Base-by-base conservation (phyloP, 2,329 filamentous ascomycete species). In the Cercospora citrullina region DNA sequence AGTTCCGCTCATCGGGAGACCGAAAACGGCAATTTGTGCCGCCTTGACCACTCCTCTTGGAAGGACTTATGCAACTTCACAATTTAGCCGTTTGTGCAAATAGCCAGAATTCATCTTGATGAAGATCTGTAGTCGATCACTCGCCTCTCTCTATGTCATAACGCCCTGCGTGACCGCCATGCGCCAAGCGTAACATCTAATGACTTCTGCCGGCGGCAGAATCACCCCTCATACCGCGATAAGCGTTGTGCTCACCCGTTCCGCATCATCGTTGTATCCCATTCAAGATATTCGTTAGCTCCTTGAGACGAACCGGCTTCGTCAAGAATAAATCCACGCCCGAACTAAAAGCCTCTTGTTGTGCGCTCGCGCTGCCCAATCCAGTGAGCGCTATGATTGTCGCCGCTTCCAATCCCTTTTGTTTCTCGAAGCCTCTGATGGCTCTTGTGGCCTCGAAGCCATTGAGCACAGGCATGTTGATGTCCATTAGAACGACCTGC, bases 401-500 rank as follows among this genome's bases (percentile, higher is more conserved):
- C 1, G 74, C 73, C 0, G 74, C 72, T 36, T 68, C 63, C 2
- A 77, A 26, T 2, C 69, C 70, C 28, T 70, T 69, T 16, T 72
- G 67, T 23, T 72, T 69, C 53, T 79, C 78, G 45, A 76, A 77
- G 0, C 67, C 70, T 8, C 77, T 70, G 4, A 79, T 79, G 14
- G 72, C 65, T 7, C 75, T 71, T 4, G 77, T 75, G 1, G 78
- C 77, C 66, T 78, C 77, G 63, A 78, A 78, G 16, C 77, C 77
- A 60, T 78, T 72, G 10, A 78, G 65, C 1, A 74, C 57, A 3
- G 77, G 76, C 77, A 78, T 78, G 62, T 72, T 75, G 64, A 78
- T 74, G 57, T 78, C 84, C 83, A 86, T 85, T 4, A 86, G 79
- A 4, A 71, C 39, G 26, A 72, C 69, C 30, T 71, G 67, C 16